Conservation (phyloP, 1,139 yeast genomes). For the Yamadazyma siamensis region DNA sequence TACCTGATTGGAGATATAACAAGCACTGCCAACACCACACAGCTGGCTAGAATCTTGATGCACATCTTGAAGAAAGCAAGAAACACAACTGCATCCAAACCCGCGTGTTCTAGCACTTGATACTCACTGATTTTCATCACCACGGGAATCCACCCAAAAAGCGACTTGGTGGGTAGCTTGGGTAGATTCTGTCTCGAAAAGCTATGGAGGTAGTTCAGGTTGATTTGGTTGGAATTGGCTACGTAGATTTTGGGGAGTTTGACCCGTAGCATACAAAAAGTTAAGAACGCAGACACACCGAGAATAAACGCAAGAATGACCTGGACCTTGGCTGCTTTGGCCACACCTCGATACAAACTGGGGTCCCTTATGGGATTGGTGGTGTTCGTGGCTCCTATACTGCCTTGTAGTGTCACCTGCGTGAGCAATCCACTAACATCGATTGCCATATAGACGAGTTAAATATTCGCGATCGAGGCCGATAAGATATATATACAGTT, state of each 20-base stretch:
- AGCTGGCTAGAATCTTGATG: conserved; percentile 54
- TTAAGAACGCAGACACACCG: conserved; percentile 61
- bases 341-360: conserved; percentile 22
- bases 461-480: not conserved
- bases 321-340: conserved; percentile 49
- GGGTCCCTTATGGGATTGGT: conserved; percentile 15
- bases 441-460: not conserved
- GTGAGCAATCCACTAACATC: not conserved
- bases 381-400: conserved; percentile 1
- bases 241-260: conserved; percentile 74
- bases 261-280: conserved; percentile 62
- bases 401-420: too few species aligned
- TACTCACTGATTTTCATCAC: conserved; percentile 65
- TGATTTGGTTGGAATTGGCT: conserved; percentile 43
- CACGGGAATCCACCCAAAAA: conserved; percentile 79
- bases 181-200: conserved; percentile 39
- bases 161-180: conserved; percentile 34
- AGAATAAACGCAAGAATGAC: conserved; percentile 56
- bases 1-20: conserved; percentile 74
- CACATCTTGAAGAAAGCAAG: conserved; percentile 78
- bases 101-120: conserved; percentile 83
- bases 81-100: conserved; percentile 89
- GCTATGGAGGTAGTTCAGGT: conserved; percentile 44
- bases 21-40: conserved; percentile 60
- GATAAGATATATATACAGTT: not conserved